phyloP scores from a whole-genome alignment of 2,329 filamentous ascomycete genomes.

The Hymenoscyphus fraxineus region DNA sequence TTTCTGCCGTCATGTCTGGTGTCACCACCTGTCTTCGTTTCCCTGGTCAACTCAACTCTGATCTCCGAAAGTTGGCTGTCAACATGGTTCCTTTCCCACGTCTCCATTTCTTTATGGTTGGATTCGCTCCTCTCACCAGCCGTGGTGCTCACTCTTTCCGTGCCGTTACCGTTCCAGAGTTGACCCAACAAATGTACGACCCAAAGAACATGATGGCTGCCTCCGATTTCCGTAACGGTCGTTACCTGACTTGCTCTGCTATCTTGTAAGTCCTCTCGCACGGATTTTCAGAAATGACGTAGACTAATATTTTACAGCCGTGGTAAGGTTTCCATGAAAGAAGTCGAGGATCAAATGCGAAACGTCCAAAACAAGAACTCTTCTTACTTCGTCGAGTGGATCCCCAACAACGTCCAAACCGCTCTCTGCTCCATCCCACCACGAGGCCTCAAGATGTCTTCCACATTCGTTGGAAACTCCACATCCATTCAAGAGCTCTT shows the following conservation, averaged over 20 bases:
- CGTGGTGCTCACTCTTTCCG: constrained; percentile 92
- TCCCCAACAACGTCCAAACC: constrained; percentile 99
- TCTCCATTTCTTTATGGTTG: constrained; percentile 99
- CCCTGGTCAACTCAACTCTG: constrained; percentile 99
- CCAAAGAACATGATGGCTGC: constrained; percentile 99
- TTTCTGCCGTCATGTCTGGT: constrained; percentile 99
- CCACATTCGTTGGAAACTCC: constrained; percentile 98
- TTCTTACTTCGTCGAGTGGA: constrained; percentile 99
- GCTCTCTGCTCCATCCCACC: constrained; percentile 98
- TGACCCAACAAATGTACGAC: constrained; percentile 99
- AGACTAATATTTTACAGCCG: constrained; percentile 56
- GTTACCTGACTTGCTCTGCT: constrained; percentile 98
- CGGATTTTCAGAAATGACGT: background rate
- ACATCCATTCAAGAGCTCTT: constrained; percentile 99
- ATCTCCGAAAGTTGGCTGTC: constrained; percentile 97
- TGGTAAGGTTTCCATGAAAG: constrained; percentile 99
- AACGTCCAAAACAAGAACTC: constrained; percentile 99
- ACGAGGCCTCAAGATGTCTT: constrained; percentile 97
- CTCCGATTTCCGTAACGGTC: constrained; percentile 98
- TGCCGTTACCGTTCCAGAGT: constrained; percentile 92
- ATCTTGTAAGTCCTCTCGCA: constrained; percentile 60
- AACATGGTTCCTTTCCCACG: constrained; percentile 99
- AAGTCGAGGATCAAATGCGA: constrained; percentile 99
- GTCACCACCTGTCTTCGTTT: constrained; percentile 98
- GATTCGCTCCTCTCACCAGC: constrained; percentile 97